phyloP scores from a whole-genome alignment of 495 filamentous ascomycete genomes.

The Filosporella fistucella region DNA sequence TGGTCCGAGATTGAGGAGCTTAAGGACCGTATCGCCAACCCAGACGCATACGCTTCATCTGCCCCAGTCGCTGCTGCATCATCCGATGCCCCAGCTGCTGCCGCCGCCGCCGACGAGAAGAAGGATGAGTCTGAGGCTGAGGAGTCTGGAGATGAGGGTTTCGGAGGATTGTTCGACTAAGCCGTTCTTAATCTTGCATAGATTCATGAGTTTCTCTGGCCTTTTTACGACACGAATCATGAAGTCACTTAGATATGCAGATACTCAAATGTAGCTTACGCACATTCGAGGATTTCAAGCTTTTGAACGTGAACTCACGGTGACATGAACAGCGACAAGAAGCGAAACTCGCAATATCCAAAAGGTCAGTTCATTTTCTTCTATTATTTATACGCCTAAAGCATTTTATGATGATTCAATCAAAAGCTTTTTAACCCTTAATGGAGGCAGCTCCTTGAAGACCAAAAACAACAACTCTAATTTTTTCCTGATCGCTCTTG shows the following conservation, averaged over 20 bases:
- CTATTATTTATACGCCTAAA: conserved; percentile 8
- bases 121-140: conserved; percentile 60
- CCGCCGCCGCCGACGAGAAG: conserved; percentile 45
- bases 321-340: neutral
- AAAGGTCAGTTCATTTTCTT: conserved; percentile 38
- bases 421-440: conserved; percentile 58
- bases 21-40: conserved; percentile 99
- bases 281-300: neutral
- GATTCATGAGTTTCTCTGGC: conserved; percentile 8
- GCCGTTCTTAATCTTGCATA: conserved; percentile 17
- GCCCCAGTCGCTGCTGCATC: conserved; percentile 52
- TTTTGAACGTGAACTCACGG: neutral
- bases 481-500: conserved; percentile 52
- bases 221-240: conserved; percentile 14
- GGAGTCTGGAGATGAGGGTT: conserved; percentile 53
- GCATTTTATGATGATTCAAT: conserved; percentile 50
- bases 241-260: conserved; percentile 21
- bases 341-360: neutral
- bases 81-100: conserved; percentile 40
- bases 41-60: conserved; percentile 83
- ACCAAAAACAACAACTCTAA: conserved; percentile 59
- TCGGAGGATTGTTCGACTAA: conserved; percentile 65
- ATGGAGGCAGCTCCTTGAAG: conserved; percentile 35
- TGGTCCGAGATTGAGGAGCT: conserved; percentile 96
- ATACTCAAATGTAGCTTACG: conserved; percentile 19